These are phyloP conservation scores for Mrakia hoshinonis DNA, from an alignment of 768 basidiomycete genomes.

Conservation along the genomic window DNA sequence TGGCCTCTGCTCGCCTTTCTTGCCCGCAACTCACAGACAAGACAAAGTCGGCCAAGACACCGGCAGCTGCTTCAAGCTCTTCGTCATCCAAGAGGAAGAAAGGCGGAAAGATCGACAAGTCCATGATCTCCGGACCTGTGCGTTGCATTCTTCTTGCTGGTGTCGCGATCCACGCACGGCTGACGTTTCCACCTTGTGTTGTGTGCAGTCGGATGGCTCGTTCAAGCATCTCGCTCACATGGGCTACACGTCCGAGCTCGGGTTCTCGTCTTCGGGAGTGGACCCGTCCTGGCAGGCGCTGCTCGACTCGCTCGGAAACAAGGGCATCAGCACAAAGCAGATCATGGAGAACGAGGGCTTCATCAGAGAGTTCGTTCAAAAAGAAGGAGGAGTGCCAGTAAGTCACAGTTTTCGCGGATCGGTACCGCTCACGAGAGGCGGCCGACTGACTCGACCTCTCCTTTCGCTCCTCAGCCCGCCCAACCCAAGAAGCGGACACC, in stretches of 20 bases:
- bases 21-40: constrained; percentile 31
- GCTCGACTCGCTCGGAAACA: constrained; percentile 54
- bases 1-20: neutral
- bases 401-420: neutral
- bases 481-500: constrained; percentile 44
- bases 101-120: constrained; percentile 80
- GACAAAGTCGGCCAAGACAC: constrained; percentile 35
- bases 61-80: constrained; percentile 29
- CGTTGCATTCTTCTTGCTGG: constrained; percentile 18
- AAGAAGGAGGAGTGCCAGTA: constrained; percentile 40
- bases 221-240: constrained; percentile 91
- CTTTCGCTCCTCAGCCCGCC: constrained; percentile 3
- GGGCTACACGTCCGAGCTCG: constrained; percentile 79
- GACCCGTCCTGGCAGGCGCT: constrained; percentile 81
- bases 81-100: constrained; percentile 41
- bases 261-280: constrained; percentile 76
- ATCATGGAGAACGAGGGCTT: constrained; percentile 76
- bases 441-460: neutral
- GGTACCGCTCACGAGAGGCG: neutral
- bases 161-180: neutral
- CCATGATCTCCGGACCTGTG: constrained; percentile 72
- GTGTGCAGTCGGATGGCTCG: constrained; percentile 42
- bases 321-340: constrained; percentile 57
- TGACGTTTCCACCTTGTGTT: neutral
- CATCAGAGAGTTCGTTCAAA: constrained; percentile 73